A percentile compares a stretch with the other conserved stretches of the same genome.
These are phyloP conservation scores for Trichosporon ovoides DNA, from an alignment of 1,284 basidiomycete genomes.

Conservation along the genomic window DNA sequence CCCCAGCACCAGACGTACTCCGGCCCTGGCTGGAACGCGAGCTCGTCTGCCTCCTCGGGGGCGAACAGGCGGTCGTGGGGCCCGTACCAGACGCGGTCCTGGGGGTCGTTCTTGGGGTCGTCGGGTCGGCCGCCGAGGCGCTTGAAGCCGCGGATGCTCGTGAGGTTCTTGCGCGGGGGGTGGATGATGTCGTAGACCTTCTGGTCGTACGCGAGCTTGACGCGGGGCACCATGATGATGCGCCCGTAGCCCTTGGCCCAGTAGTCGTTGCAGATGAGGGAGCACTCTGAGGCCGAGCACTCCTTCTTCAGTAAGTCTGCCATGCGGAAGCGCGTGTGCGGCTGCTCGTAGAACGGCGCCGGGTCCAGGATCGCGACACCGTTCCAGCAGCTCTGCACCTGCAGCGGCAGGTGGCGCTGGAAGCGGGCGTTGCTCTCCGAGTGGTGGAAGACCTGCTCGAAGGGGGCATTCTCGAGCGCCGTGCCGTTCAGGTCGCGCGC, in stretches of 20 bases:
- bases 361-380: constrained; percentile 89
- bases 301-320: constrained; percentile 70
- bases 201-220: constrained; percentile 90
- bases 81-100: constrained; percentile 87
- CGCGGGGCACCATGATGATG: constrained; percentile 91
- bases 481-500: constrained; percentile 95
- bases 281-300: constrained; percentile 88
- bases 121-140: constrained; percentile 86
- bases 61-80: constrained; percentile 89
- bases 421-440: constrained; percentile 67
- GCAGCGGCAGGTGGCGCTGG: constrained; percentile 82
- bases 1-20: constrained; percentile 95
- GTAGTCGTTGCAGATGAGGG: constrained; percentile 84
- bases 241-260: constrained; percentile 88
- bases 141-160: constrained; percentile 84
- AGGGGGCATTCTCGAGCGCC: constrained; percentile 90
- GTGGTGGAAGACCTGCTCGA: constrained; percentile 86
- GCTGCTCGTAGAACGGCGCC: constrained; percentile 80
- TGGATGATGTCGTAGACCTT: constrained; percentile 90
- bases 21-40: constrained; percentile 76
- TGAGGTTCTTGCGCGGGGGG: constrained; percentile 77
- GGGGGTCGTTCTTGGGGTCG: constrained; percentile 87
- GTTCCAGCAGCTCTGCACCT: constrained; percentile 96
- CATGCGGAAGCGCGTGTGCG: constrained; percentile 89
- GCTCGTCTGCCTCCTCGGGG: constrained; percentile 69